Conservation (phyloP, 352 stramenopile species). For the Aphanomyces stellatus region DNA sequence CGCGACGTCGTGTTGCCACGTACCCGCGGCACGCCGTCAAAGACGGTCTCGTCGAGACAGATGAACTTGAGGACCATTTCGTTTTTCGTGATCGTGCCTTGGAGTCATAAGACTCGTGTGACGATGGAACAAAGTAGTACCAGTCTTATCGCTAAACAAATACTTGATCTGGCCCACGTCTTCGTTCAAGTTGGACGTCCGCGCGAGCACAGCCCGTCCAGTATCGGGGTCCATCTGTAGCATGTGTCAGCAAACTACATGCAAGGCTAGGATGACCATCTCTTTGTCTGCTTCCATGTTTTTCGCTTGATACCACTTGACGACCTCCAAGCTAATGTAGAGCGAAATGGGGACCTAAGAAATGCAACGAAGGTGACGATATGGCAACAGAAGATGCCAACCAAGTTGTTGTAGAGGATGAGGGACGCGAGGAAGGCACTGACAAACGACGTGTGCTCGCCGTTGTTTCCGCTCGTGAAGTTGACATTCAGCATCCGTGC, state of each 20-base stretch:
- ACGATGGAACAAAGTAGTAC: slow-evolving; percentile 22
- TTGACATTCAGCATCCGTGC: slow-evolving; percentile 6
- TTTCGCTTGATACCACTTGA: slow-evolving; percentile 93
- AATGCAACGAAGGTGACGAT: not conserved
- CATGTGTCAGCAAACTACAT: too few relatives aligned
- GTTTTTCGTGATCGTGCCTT: slow-evolving; percentile 96
- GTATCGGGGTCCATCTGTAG: slow-evolving; percentile 24
- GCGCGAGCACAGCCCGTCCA: slow-evolving; percentile 60
- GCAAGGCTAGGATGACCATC: too few relatives aligned
- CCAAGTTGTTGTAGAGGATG: slow-evolving; percentile 86
- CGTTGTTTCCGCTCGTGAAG: not conserved
- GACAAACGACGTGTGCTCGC: slow-evolving; percentile 30
- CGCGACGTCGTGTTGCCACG: too few relatives aligned
- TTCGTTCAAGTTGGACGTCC: slow-evolving; percentile 92
- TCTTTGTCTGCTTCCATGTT: slow-evolving; percentile 85
- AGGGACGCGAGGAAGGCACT: slow-evolving; percentile 48
- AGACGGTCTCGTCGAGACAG: slow-evolving; percentile 61
- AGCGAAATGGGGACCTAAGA: slow-evolving; percentile 90
- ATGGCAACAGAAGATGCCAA: not conserved
- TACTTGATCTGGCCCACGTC: slow-evolving; percentile 97
- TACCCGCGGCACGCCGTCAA: too few relatives aligned
- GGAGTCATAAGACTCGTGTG: not conserved
- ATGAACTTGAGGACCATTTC: slow-evolving; percentile 97
- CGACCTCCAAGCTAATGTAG: slow-evolving; percentile 96
- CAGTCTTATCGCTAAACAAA: slow-evolving; percentile 99